Percentiles rank a stretch among this genome's conserved stretches.
Conservation (phyloP, 2,329 filamentous ascomycete genomes). For the Fonsecaea pedrosoi region DNA sequence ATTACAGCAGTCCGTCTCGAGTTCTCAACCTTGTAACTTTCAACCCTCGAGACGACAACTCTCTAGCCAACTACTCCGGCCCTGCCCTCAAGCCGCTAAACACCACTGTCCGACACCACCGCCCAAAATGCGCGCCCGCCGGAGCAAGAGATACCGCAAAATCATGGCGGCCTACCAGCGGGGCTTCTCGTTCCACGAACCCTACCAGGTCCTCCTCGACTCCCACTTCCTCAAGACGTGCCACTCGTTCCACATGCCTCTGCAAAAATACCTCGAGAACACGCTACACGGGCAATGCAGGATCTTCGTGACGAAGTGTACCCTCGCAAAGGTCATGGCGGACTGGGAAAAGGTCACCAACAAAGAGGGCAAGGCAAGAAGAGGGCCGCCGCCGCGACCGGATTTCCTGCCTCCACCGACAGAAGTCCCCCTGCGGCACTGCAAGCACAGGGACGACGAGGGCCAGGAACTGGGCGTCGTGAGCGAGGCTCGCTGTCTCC, state of each 20-base stretch:
- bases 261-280: slow-evolving; percentile 75
- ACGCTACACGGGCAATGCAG: slow-evolving; percentile 89
- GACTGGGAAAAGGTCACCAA: slow-evolving; percentile 44
- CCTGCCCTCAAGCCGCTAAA: neutral
- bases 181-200: slow-evolving; percentile 87
- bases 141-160: slow-evolving; percentile 79
- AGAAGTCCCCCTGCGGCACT: slow-evolving; percentile 54
- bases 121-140: slow-evolving; percentile 69
- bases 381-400: slow-evolving; percentile 43
- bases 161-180: slow-evolving; percentile 91
- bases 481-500: slow-evolving; percentile 48
- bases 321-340: slow-evolving; percentile 51
- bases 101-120: neutral
- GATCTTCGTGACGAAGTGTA: slow-evolving; percentile 79
- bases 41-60: neutral
- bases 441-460: slow-evolving; percentile 55
- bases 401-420: slow-evolving; percentile 55
- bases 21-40: no score
- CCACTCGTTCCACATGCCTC: slow-evolving; percentile 84
- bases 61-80: neutral
- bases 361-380: slow-evolving; percentile 39
- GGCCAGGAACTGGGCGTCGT: slow-evolving; percentile 39
- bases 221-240: slow-evolving; percentile 84
- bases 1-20: no score
- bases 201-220: slow-evolving; percentile 91